Evolutionary conservation across 164 flowering plant genomes (phyloP).

Genomic region (Magnolia officinalis): DNA sequence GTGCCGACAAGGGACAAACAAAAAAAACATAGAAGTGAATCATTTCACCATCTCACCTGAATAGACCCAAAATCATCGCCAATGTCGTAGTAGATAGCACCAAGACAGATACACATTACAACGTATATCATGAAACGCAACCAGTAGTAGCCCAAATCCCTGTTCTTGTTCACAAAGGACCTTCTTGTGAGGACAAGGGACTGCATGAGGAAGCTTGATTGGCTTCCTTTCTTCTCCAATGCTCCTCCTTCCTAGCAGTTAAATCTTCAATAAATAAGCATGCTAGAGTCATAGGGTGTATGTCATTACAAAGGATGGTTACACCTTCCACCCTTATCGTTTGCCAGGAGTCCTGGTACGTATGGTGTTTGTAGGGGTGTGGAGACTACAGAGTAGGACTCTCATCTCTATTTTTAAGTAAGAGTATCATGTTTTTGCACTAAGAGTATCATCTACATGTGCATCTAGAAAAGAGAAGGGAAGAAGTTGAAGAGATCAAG

Average conservation of each 20-base stretch:
- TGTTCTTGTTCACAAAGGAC: constrained; percentile 55
- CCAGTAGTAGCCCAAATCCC: constrained; percentile 75
- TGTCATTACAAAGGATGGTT: too few species aligned
- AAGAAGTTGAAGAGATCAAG: too few species aligned
- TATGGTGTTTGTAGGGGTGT: too few species aligned
- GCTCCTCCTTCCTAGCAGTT: not conserved
- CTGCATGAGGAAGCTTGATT: constrained; percentile 34
- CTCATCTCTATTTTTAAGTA: too few species aligned
- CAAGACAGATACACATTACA: constrained; percentile 32
- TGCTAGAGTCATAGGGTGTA: too few species aligned
- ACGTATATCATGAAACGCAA: constrained; percentile 40
- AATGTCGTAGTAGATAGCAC: constrained; percentile 45
- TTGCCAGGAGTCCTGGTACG: too few species aligned
- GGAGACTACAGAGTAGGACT: too few species aligned
- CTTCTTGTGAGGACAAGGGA: constrained; percentile 42
- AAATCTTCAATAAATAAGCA: too few species aligned
- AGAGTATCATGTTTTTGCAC: too few species aligned
- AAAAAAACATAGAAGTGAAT: not conserved
- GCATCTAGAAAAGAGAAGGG: too few species aligned
- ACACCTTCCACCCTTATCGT: too few species aligned
- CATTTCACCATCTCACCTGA: constrained; percentile 27
- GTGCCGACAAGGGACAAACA: not conserved
- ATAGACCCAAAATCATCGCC: constrained; percentile 36
- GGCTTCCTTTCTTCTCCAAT: constrained; percentile 23
- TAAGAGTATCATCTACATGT: too few species aligned